Evolutionary conservation across 1,284 basidiomycete species (phyloP).

Genomic region (Apiotrichum veenhuisii): DNA sequence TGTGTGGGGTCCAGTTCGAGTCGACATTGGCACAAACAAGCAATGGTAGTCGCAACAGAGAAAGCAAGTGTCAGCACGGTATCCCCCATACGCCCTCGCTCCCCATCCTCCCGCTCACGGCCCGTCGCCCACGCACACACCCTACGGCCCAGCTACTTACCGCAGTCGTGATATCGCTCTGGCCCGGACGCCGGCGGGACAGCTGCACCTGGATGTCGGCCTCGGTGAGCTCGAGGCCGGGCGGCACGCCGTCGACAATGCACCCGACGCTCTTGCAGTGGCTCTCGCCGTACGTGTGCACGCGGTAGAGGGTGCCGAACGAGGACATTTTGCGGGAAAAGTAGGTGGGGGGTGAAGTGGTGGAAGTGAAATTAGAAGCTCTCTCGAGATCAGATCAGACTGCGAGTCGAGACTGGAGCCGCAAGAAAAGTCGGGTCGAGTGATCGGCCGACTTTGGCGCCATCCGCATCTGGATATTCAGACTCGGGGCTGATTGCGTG

Average conservation of each 20-base stretch:
- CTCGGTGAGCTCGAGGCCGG: conserved; percentile 75
- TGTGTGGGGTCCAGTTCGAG: too few relatives aligned
- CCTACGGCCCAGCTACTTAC: conserved; percentile 54
- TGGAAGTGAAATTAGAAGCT: not conserved
- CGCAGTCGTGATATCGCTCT: conserved; percentile 94
- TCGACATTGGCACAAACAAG: too few relatives aligned
- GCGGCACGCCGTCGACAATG: conserved; percentile 95
- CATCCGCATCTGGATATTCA: too few relatives aligned
- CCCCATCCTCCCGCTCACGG: too few relatives aligned
- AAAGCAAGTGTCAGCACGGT: too few relatives aligned
- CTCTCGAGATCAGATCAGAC: not conserved
- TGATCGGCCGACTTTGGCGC: too few relatives aligned
- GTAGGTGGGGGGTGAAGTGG: conserved; percentile 2
- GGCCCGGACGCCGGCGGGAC: conserved; percentile 86
- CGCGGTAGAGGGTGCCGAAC: conserved; percentile 83
- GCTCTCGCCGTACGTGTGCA: conserved; percentile 96
- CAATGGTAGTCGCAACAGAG: too few relatives aligned
- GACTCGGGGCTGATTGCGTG: conserved; percentile 1
- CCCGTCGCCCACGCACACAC: too few relatives aligned
- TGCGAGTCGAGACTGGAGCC: too few relatives aligned
- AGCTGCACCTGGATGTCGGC: conserved; percentile 90
- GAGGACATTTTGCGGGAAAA: conserved; percentile 74
- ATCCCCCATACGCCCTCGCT: too few relatives aligned
- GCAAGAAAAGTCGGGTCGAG: too few relatives aligned
- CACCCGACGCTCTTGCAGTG: conserved; percentile 96